Percentiles rank a stretch among this genome's conserved stretches.
These are phyloP conservation scores for Lipomyces oligophaga DNA, from an alignment of 805 yeast genomes.

Conservation along the genomic window DNA sequence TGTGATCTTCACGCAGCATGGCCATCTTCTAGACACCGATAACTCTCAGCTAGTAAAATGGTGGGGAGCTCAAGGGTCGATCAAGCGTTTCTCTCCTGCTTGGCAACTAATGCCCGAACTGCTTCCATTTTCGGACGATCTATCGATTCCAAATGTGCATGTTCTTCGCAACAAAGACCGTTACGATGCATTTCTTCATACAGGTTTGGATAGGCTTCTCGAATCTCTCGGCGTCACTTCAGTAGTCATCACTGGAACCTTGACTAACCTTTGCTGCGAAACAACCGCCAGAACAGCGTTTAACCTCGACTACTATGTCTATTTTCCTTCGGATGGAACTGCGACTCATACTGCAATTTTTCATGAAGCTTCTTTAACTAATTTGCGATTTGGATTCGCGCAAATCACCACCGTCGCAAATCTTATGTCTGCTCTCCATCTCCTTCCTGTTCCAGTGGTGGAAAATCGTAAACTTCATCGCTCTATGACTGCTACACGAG, in stretches of 20 bases:
- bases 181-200: conserved; percentile 23
- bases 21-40: conserved; percentile 13
- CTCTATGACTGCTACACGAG: background rate
- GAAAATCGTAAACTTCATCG: too few relatives aligned
- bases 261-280: conserved; percentile 27
- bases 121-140: background rate
- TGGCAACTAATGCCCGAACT: conserved; percentile 23
- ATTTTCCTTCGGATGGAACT: conserved; percentile 24
- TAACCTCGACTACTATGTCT: conserved; percentile 16
- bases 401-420: conserved; percentile 12
- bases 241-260: conserved; percentile 22
- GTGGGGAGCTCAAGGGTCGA: conserved; percentile 26
- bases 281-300: conserved; percentile 27
- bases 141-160: background rate
- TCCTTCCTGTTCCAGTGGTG: too few relatives aligned
- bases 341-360: conserved; percentile 13
- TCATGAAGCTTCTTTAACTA: conserved; percentile 16
- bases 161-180: conserved; percentile 14
- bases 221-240: background rate
- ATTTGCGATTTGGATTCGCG: conserved; percentile 18
- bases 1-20: conserved; percentile 26
- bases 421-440: conserved; percentile 3
- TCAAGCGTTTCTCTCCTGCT: conserved; percentile 17
- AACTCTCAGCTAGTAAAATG: conserved; percentile 14
- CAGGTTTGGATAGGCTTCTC: conserved; percentile 16